Percentiles rank a stretch among this genome's conserved stretches.
Evolutionary conservation across 495 filamentous ascomycete genomes (phyloP).

Genomic region (Cryomyces minteri): DNA sequence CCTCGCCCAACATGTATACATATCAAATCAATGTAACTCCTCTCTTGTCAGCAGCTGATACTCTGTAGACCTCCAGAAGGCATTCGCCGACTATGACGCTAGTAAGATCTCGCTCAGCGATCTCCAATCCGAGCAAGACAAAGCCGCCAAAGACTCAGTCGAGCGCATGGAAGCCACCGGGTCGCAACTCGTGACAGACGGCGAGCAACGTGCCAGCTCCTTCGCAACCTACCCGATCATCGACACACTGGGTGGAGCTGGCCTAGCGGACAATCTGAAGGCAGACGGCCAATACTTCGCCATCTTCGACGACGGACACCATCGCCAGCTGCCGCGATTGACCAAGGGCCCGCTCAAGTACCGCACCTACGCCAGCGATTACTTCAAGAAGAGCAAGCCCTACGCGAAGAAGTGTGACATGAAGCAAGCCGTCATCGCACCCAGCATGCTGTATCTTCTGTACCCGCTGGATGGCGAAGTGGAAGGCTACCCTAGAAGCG

Average conservation of each 20-base stretch:
- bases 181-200: slow-evolving; percentile 21
- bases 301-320: slow-evolving; percentile 27
- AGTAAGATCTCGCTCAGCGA: slow-evolving; percentile 12
- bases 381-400: slow-evolving; percentile 15
- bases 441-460: slow-evolving; percentile 26
- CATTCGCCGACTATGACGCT: slow-evolving; percentile 22
- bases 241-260: slow-evolving; percentile 22
- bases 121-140: slow-evolving; percentile 19
- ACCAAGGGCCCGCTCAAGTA: slow-evolving; percentile 22
- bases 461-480: slow-evolving; percentile 23
- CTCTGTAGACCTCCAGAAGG: slow-evolving; percentile 13
- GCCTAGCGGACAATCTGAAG: slow-evolving; percentile 19
- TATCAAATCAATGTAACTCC: slow-evolving; percentile 18
- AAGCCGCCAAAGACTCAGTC: slow-evolving; percentile 24
- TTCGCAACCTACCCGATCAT: slow-evolving; percentile 27
- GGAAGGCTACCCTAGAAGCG: slow-evolving; percentile 19
- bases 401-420: slow-evolving; percentile 18
- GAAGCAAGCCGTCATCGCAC: slow-evolving; percentile 26
- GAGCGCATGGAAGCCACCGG: slow-evolving; percentile 21
- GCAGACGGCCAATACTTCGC: slow-evolving; percentile 26
- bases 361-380: slow-evolving; percentile 24
- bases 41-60: slow-evolving; percentile 13
- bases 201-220: slow-evolving; percentile 23
- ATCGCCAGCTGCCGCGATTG: slow-evolving; percentile 23
- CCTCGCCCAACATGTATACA: slow-evolving; percentile 23